phyloP scores from a whole-genome alignment of 768 basidiomycete genomes.

The Mycena polygramma region DNA sequence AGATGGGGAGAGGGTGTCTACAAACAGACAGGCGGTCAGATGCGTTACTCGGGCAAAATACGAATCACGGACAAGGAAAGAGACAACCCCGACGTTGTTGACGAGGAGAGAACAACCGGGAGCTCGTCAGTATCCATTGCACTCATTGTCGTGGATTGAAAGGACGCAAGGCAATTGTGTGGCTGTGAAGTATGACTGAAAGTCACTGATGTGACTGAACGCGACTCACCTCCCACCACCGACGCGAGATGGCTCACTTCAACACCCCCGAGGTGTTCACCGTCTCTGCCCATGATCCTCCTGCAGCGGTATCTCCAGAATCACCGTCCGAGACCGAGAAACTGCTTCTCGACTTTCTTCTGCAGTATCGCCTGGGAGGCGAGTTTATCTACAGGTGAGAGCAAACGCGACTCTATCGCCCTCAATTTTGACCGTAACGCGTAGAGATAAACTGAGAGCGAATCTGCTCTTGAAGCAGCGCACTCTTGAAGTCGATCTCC shows the following conservation, averaged over 20 bases:
- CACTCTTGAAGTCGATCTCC: conserved; percentile 87
- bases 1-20: conserved; percentile 95
- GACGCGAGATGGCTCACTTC: conserved; percentile 82
- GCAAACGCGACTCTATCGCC: not conserved
- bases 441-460: conserved; percentile 87
- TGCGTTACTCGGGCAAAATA: not conserved
- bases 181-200: conserved; percentile 4
- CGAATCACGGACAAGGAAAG: conserved; percentile 72
- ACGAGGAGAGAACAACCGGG: conserved; percentile 79
- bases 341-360: conserved; percentile 86
- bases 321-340: conserved; percentile 86
- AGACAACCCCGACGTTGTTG: conserved; percentile 79
- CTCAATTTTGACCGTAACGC: conserved; percentile 20
- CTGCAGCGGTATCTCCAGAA: conserved; percentile 70
- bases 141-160: conserved; percentile 50
- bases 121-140: conserved; percentile 86
- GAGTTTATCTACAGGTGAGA: conserved; percentile 92
- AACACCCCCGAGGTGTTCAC: conserved; percentile 86
- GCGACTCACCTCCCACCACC: conserved; percentile 23
- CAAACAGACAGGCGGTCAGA: conserved; percentile 44
- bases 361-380: conserved; percentile 89
- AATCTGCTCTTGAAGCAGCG: conserved; percentile 92
- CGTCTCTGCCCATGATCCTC: conserved; percentile 80
- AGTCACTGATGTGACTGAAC: not conserved
- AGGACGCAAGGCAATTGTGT: not conserved